Evolutionary conservation across 1,284 basidiomycete species (phyloP).

Genomic region (Cryptococcus sp.): DNA sequence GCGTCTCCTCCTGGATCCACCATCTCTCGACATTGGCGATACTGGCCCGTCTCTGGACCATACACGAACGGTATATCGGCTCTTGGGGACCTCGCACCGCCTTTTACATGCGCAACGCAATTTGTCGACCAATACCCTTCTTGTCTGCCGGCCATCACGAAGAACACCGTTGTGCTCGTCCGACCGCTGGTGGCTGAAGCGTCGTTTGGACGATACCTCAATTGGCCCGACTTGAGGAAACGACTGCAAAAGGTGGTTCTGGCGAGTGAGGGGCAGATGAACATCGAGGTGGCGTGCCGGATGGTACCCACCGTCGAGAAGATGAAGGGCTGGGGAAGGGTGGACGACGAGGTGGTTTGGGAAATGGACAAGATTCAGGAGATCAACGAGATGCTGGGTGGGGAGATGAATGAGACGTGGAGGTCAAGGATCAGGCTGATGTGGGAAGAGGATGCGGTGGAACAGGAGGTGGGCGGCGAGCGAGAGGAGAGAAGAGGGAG

Average conservation of each 20-base stretch:
- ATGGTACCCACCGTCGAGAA: background rate
- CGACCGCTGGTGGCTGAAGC: background rate
- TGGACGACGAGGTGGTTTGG: background rate
- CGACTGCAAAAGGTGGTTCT: background rate
- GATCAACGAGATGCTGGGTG: constrained; percentile 1
- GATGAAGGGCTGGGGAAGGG: background rate
- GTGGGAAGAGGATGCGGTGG: background rate
- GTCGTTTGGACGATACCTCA: constrained; percentile 2
- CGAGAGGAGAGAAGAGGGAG: background rate
- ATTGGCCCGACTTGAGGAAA: constrained; percentile 1
- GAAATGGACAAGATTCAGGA: constrained; percentile 2
- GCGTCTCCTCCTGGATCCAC: background rate
- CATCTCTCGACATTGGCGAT: background rate
- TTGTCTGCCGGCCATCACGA: background rate
- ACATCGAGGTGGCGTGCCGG: background rate
- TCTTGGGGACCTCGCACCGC: background rate
- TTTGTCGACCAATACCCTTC: constrained; percentile 1
- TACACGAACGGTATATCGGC: background rate
- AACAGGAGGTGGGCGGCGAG: background rate
- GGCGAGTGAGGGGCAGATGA: background rate
- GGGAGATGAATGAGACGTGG: background rate
- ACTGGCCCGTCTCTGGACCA: constrained; percentile 2
- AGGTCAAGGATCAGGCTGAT: background rate
- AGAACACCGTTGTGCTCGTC: background rate
- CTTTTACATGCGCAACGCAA: constrained; percentile 1